These are phyloP conservation scores for Mortierella sp. DNA, from an alignment of 371 early-diverging fungal genomes.

Conservation along the genomic window DNA sequence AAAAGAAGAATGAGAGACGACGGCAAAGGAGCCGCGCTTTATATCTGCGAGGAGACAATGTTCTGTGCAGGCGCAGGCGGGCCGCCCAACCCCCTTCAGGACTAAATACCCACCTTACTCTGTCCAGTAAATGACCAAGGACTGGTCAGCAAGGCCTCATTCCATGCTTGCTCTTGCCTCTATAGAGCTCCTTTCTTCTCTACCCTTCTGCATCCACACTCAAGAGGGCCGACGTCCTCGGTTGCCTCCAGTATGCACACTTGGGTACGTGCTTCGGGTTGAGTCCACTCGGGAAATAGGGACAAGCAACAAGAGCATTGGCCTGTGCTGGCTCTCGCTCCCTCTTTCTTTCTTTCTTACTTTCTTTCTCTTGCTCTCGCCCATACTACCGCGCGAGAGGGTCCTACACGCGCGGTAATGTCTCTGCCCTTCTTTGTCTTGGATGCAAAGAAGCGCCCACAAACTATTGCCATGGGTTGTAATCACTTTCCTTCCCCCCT, in stretches of 20 bases:
- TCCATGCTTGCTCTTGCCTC: too few species aligned
- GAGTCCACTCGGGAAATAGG: neutral
- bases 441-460: neutral
- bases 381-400: too few species aligned
- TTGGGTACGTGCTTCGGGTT: neutral
- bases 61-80: too few species aligned
- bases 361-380: neutral
- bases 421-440: neutral
- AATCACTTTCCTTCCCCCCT: neutral
- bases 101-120: too few species aligned
- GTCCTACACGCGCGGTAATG: neutral
- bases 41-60: too few species aligned
- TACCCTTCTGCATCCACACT: neutral
- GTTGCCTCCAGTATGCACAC: conserved; percentile 1
- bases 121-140: too few species aligned
- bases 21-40: too few species aligned
- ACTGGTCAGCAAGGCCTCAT: too few species aligned
- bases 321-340: neutral
- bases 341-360: neutral
- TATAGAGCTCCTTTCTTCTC: neutral
- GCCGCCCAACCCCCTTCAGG: too few species aligned
- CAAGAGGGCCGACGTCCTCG: neutral
- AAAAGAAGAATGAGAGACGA: too few species aligned
- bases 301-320: neutral
- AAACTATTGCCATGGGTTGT: neutral